Evolutionary conservation across 139 green algal species (phyloP), one percentile per base, ranked within the genome.

Genomic region (Chlorella ohadii): DNA sequence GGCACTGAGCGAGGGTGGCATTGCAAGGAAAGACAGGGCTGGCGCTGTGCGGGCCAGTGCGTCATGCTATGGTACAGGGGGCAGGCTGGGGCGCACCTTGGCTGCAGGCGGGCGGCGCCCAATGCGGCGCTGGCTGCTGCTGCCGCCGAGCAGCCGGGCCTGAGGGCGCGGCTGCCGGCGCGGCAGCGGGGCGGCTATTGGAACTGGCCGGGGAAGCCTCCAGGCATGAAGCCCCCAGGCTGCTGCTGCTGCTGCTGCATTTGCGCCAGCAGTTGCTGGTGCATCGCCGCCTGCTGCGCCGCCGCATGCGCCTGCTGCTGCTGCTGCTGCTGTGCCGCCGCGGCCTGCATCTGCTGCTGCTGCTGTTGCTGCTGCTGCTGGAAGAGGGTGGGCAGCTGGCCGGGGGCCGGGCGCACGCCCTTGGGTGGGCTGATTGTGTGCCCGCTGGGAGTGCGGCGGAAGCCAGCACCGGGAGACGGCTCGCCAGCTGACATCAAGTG

Each of bases 351-450:
- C 22, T 57, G 34, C 33, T 80, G 73, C 73, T 51, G 31, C 74
- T 81, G 74, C 33, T 81, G 74, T 51, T 33, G 23, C 59, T 72
- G 76, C 25, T 71, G 57, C 38, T 82, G 76, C 76, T 71, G 63
- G 76, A 82, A 82, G 22, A 82, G 44, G 15, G 76, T 36, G 12
- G 76, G 76, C 59, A 82, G 73, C 73, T 65, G 76, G 31, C 70
- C 70, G 39, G 76, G 55, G 9, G 19, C 76, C 22, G 23, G 15
- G 36, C 59, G 38, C 59, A 23, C 36, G 6, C 20, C 38, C 38
- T 82, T 82, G 31, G 76, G 76, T 16, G 76, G 76, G 76, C 76
- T 82, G 76, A 81, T 81, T 34, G n/a, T 38, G 11, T 67, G 38
- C 23, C 76, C 59, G 28, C 33, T 71, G 57, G 9, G 22, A 6